Percentiles rank a stretch among this genome's conserved stretches.
phyloP scores from a whole-genome alignment of 371 early-diverging fungal species.

The Rhizomucor pusillus region DNA sequence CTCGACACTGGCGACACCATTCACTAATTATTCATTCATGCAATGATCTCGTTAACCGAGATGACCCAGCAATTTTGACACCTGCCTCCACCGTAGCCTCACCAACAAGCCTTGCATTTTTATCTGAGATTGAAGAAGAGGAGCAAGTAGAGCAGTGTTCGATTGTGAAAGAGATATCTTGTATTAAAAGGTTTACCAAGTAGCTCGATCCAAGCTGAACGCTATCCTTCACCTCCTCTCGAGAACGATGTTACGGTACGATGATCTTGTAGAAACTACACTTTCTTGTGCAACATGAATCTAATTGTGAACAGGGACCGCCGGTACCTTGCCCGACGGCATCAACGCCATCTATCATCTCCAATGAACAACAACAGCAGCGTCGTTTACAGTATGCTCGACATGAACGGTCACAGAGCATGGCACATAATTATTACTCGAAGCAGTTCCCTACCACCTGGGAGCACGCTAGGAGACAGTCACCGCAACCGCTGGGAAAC shows the following conservation, averaged over 20 bases:
- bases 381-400: not conserved
- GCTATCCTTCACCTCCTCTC: conserved; percentile 2
- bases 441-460: conserved; percentile 14
- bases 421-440: conserved; percentile 6
- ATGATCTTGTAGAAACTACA: too few relatives aligned
- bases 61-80: not conserved
- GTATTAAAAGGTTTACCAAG: not conserved
- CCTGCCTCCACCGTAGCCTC: conserved; percentile 9
- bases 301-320: not conserved
- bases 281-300: too few relatives aligned
- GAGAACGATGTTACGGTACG: not conserved
- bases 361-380: not conserved
- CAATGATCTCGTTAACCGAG: not conserved
- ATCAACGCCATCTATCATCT: not conserved
- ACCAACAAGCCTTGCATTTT: not conserved
- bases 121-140: conserved; percentile 8
- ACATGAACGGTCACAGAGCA: conserved; percentile 11
- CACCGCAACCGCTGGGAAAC: conserved; percentile 3
- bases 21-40: not conserved
- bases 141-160: not conserved
- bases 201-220: not conserved
- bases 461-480: conserved; percentile 9
- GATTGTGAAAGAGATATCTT: not conserved
- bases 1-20: conserved; percentile 3
- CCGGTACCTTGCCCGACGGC: not conserved